A percentile compares a stretch with the other conserved stretches of the same genome.
Conservation (phyloP, 305 asterid species). For the Ilex paraguariensis region DNA sequence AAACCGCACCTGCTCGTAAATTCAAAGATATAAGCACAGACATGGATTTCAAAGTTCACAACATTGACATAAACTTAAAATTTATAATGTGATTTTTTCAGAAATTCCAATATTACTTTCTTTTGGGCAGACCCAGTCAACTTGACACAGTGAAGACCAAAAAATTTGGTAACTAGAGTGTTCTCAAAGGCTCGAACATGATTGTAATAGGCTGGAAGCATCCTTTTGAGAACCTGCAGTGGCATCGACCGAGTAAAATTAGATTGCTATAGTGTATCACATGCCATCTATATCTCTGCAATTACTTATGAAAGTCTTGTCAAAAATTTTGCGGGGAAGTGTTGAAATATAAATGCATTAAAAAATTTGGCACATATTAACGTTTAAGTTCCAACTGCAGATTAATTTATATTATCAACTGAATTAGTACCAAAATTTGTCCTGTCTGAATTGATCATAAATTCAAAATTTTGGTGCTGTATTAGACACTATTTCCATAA, state of each 20-base stretch:
- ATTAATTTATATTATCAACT: too few species aligned
- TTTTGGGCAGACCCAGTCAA: conserved; percentile 83
- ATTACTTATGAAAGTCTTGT: neutral
- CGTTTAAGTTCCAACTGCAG: neutral
- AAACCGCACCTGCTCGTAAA: conserved; percentile 68
- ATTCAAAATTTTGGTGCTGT: neutral
- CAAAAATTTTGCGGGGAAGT: neutral
- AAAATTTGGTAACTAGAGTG: conserved; percentile 76
- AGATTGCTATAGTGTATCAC: neutral
- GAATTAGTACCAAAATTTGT: too few species aligned
- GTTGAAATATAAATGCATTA: neutral
- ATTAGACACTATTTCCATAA: too few species aligned
- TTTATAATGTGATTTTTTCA: neutral
- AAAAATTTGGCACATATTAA: neutral
- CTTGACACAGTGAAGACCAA: conserved; percentile 88
- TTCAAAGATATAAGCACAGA: conserved; percentile 4
- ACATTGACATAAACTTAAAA: neutral
- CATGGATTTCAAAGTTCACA: neutral
- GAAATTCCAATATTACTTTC: conserved; percentile 43
- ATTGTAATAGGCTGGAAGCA: conserved; percentile 88
- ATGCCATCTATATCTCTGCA: neutral
- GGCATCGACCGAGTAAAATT: conserved; percentile 9
- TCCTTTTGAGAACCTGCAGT: conserved; percentile 70
- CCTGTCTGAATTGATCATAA: neutral
- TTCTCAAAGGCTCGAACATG: conserved; percentile 71